phyloP scores from a whole-genome alignment of 768 basidiomycete species.

The Psilocybe cyanescens region DNA sequence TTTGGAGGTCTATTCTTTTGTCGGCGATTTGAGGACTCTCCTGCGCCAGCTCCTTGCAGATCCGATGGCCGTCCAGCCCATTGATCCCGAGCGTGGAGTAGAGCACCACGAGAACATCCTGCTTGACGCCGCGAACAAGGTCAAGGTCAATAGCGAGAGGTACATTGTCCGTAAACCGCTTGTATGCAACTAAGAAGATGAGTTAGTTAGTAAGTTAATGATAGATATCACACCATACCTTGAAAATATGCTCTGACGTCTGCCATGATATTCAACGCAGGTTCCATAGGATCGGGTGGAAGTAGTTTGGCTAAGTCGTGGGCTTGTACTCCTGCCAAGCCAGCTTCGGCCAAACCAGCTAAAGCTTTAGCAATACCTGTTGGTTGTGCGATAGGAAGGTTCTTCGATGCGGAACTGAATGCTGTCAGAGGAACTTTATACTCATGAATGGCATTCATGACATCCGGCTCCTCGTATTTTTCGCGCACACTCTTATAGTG shows the following conservation, averaged over 20 bases:
- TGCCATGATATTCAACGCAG: constrained; percentile 69
- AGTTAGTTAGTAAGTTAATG: background rate
- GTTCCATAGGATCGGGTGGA: constrained; percentile 54
- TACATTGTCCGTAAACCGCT: constrained; percentile 60
- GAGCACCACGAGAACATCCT: constrained; percentile 48
- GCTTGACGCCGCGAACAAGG: constrained; percentile 55
- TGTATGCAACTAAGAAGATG: constrained; percentile 52
- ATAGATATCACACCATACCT: constrained; percentile 41
- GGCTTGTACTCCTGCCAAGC: constrained; percentile 40
- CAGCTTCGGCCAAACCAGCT: constrained; percentile 40
- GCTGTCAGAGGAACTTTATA: background rate
- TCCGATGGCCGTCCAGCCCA: constrained; percentile 44
- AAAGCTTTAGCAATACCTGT: constrained; percentile 39
- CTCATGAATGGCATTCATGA: constrained; percentile 30
- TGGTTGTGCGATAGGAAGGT: background rate
- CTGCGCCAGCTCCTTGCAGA: constrained; percentile 55
- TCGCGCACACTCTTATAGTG: constrained; percentile 51
- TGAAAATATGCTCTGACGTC: constrained; percentile 77
- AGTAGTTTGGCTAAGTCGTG: constrained; percentile 55
- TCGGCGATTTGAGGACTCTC: constrained; percentile 50
- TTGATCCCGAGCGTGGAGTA: constrained; percentile 55
- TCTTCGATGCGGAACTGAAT: constrained; percentile 13
- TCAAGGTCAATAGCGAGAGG: constrained; percentile 60
- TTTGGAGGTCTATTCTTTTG: constrained; percentile 49
- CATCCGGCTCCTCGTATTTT: constrained; percentile 28